Evolutionary conservation across 2,329 filamentous ascomycete genomes (phyloP).

Genomic region (Cytospora leucostoma): DNA sequence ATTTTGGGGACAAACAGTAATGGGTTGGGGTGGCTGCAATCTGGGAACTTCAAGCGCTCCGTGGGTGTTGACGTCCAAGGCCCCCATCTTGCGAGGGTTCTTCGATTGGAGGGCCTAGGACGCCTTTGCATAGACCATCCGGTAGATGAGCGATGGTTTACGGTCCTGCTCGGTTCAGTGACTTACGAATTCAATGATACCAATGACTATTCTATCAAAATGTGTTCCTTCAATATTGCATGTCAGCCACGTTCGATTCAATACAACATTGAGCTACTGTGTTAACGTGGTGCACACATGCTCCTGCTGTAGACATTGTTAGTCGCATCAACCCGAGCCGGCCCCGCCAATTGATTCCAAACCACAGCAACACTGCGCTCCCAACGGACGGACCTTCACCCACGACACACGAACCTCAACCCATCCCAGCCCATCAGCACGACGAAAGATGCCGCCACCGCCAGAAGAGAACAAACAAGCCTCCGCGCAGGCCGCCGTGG

Average conservation of each 20-base stretch:
- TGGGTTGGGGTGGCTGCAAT: background rate
- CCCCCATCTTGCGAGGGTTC: background rate
- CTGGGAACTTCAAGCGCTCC: background rate
- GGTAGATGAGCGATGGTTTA: background rate
- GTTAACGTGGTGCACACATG: background rate
- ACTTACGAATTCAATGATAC: background rate
- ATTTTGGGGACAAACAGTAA: background rate
- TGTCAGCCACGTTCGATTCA: background rate
- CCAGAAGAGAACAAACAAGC: constrained; percentile 63
- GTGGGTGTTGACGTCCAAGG: background rate
- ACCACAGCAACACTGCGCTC: background rate
- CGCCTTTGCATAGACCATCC: background rate
- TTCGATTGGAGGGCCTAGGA: background rate
- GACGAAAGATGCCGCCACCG: constrained; percentile 40
- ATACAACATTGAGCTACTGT: background rate
- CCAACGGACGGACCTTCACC: constrained; percentile 8
- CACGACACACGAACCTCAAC: constrained; percentile 6
- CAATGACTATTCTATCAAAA: background rate
- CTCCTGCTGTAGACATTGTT: background rate
- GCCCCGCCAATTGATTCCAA: background rate
- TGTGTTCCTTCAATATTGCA: no score
- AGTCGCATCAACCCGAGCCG: background rate
- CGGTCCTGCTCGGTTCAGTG: background rate
- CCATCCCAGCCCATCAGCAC: background rate
- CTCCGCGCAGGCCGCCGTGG: constrained; percentile 78